Conservation (phyloP, 2,329 filamentous ascomycete genomes). For the Colletotrichum somersetense region DNA sequence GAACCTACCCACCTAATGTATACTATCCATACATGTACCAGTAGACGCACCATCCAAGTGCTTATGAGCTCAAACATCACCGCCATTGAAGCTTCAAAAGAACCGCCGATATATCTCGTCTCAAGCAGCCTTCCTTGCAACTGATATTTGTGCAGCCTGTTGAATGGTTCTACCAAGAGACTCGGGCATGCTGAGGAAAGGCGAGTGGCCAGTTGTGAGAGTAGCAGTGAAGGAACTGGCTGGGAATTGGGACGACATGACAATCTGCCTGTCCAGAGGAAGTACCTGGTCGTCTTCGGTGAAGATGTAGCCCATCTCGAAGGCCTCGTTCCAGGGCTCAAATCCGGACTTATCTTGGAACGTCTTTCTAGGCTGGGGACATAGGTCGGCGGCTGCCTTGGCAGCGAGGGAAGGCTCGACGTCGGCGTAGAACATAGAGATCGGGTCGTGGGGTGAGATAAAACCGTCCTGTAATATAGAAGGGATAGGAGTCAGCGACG, state of each 20-base stretch:
- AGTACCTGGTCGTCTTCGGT: conserved; percentile 45
- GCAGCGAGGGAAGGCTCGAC: conserved; percentile 36
- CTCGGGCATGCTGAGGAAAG: conserved; percentile 30
- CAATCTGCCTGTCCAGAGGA: conserved; percentile 39
- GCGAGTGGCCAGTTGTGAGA: conserved; percentile 22
- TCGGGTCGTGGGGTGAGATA: conserved; percentile 1
- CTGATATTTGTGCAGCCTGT: conserved; percentile 8
- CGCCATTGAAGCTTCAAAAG: not conserved
- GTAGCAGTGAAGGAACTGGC: conserved; percentile 41
- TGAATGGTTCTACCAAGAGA: conserved; percentile 19
- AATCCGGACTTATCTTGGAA: conserved; percentile 44
- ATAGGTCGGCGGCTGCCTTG: conserved; percentile 34
- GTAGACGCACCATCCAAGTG: no score
- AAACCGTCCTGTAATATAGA: conserved; percentile 24
- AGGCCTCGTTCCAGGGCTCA: conserved; percentile 47
- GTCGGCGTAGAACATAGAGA: conserved; percentile 45
- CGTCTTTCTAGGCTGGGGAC: conserved; percentile 22
- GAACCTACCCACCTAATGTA: no score
- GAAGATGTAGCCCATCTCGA: conserved; percentile 46
- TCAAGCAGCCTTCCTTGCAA: conserved; percentile 13
- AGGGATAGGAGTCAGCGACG: conserved; percentile 27
- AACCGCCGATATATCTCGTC: no score
- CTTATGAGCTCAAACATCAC: not conserved
- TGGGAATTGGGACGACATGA: conserved; percentile 46
- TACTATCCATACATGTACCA: no score